Conservation (phyloP, 129 eudicot genomes). For the Scalesia atractyloides region DNA sequence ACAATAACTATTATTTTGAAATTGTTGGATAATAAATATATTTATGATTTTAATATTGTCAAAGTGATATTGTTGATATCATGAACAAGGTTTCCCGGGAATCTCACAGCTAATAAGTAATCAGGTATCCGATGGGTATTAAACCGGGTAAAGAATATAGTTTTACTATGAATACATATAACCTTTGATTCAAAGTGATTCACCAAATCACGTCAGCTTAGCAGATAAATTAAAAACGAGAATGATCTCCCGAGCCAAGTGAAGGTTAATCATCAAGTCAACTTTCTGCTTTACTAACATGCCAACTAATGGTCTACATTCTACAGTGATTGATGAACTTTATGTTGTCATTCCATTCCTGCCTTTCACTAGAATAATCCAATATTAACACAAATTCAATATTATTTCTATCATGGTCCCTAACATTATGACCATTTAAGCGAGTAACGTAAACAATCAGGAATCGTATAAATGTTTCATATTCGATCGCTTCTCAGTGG, state of each 20-base stretch:
- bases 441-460: conserved; percentile 7
- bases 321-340: conserved; percentile 19
- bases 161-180: too few relatives aligned
- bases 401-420: conserved; percentile 10
- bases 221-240: conserved; percentile 13
- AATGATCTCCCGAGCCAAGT: conserved; percentile 15
- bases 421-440: conserved; percentile 6
- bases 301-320: conserved; percentile 14
- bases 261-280: conserved; percentile 13
- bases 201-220: neutral
- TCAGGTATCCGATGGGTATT: too few relatives aligned
- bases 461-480: neutral
- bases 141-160: too few relatives aligned
- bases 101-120: too few relatives aligned
- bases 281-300: conserved; percentile 23
- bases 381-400: neutral
- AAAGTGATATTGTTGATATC: too few relatives aligned
- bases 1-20: too few relatives aligned
- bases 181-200: neutral
- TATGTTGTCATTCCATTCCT: conserved; percentile 28
- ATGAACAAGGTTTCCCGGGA: too few relatives aligned
- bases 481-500: neutral
- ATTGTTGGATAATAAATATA: too few relatives aligned
- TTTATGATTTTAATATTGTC: too few relatives aligned
- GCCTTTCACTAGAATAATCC: conserved; percentile 4